Percentiles rank a stretch among this genome's conserved stretches.
Evolutionary conservation across 768 basidiomycete genomes (phyloP).

Genomic region (Leccinum truebloodii): DNA sequence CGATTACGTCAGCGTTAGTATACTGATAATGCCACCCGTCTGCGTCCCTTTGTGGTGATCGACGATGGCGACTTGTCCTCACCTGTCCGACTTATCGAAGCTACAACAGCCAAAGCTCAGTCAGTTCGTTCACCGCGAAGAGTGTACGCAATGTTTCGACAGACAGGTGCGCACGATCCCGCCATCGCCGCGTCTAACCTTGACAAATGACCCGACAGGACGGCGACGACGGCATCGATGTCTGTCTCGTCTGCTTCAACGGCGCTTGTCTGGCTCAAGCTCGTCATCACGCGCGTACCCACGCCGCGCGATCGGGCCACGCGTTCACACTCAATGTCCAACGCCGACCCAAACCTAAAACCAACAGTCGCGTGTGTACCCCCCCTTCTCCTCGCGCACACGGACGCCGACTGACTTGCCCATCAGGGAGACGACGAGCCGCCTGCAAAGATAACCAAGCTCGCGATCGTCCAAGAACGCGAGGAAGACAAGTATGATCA

Average conservation of each 20-base stretch:
- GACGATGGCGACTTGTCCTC: constrained; percentile 45
- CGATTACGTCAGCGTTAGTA: no score
- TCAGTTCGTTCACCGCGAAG: constrained; percentile 83
- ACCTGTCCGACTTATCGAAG: constrained; percentile 48
- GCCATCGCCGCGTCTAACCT: constrained; percentile 1
- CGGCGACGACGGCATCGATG: constrained; percentile 72
- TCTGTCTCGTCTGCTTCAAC: constrained; percentile 93
- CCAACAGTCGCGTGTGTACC: constrained; percentile 60
- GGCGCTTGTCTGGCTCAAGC: constrained; percentile 73
- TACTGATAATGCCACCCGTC: no score
- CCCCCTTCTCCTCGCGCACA: neutral
- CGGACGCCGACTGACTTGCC: neutral
- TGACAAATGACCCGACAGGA: constrained; percentile 49
- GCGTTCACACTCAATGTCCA: constrained; percentile 77
- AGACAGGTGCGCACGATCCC: constrained; percentile 59
- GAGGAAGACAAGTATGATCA: constrained; percentile 89
- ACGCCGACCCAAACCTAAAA: constrained; percentile 61
- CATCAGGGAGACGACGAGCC: constrained; percentile 76
- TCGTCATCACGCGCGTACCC: constrained; percentile 73
- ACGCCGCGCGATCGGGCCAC: constrained; percentile 74
- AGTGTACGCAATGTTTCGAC: constrained; percentile 98
- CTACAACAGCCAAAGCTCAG: constrained; percentile 61
- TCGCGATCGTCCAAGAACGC: constrained; percentile 83
- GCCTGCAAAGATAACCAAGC: constrained; percentile 84
- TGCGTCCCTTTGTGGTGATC: no score